A percentile compares a stretch with the other conserved stretches of the same genome.
phyloP scores from a whole-genome alignment of 2,329 filamentous ascomycete genomes.

The Pseudogymnoascus sp. region DNA sequence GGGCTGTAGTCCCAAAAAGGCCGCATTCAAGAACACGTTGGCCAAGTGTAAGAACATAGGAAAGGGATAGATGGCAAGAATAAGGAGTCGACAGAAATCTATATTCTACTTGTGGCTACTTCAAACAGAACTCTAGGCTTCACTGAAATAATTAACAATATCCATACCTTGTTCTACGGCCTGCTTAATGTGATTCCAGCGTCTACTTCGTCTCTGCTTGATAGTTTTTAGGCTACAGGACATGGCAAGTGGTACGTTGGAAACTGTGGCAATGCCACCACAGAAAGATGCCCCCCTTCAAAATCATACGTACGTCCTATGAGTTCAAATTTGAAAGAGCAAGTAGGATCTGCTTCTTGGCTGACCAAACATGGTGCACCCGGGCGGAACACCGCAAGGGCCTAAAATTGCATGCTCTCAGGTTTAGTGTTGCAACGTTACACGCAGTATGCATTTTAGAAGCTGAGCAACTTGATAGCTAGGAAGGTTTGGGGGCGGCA shows the following conservation, averaged over 20 bases:
- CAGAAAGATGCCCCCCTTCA: not conserved
- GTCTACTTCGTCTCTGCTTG: not conserved
- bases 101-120: not conserved
- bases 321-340: not conserved
- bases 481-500: not conserved
- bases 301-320: not conserved
- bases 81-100: not conserved
- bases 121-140: not conserved
- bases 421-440: not conserved
- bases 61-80: not conserved
- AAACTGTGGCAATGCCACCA: not conserved
- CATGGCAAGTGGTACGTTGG: not conserved
- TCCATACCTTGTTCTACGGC: not conserved
- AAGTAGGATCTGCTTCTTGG: not conserved
- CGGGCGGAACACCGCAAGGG: not conserved
- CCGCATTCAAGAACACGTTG: not conserved
- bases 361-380: not conserved
- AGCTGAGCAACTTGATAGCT: not conserved
- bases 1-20: not conserved
- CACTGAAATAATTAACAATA: not conserved
- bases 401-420: not conserved
- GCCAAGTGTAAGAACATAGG: constrained; percentile 9
- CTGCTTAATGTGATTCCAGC: not conserved
- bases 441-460: not conserved
- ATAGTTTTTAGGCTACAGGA: not conserved